phyloP scores from a whole-genome alignment of 1,284 basidiomycete genomes.

The Cystobasidium pallidum region DNA sequence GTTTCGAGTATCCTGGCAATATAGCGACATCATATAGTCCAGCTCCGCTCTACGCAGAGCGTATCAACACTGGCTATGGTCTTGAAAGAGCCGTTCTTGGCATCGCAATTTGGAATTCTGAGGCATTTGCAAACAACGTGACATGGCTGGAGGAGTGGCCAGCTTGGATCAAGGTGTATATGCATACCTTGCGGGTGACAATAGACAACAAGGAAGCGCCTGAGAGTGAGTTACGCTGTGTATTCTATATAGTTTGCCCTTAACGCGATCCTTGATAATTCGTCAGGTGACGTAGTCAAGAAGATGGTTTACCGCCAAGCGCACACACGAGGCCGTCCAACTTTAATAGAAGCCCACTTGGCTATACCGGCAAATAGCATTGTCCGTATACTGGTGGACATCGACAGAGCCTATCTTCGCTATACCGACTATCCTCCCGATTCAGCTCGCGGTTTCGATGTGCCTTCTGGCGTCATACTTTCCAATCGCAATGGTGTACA shows the following conservation, averaged over 20 bases:
- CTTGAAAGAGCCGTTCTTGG: slow-evolving; percentile 76
- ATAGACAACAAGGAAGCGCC: slow-evolving; percentile 50
- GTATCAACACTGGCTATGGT: slow-evolving; percentile 73
- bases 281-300: slow-evolving; percentile 15
- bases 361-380: slow-evolving; percentile 69
- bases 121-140: slow-evolving; percentile 61
- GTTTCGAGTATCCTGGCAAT: slow-evolving; percentile 11
- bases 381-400: slow-evolving; percentile 70
- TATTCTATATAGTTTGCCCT: not conserved
- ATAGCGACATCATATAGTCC: slow-evolving; percentile 56
- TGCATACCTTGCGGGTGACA: slow-evolving; percentile 71
- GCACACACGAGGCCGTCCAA: slow-evolving; percentile 69
- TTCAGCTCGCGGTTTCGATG: slow-evolving; percentile 89
- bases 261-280: too few relatives aligned
- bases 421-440: slow-evolving; percentile 97
- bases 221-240: slow-evolving; percentile 6
- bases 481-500: slow-evolving; percentile 51
- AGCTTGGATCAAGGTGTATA: slow-evolving; percentile 85
- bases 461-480: slow-evolving; percentile 68
- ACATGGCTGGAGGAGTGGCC: slow-evolving; percentile 90
- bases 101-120: slow-evolving; percentile 71
- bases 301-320: slow-evolving; percentile 68
- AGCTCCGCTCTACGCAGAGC: slow-evolving; percentile 66
- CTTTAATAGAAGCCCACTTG: slow-evolving; percentile 73
- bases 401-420: slow-evolving; percentile 81